Conservation (phyloP, 768 basidiomycete species). For the Boletus patriciae region DNA sequence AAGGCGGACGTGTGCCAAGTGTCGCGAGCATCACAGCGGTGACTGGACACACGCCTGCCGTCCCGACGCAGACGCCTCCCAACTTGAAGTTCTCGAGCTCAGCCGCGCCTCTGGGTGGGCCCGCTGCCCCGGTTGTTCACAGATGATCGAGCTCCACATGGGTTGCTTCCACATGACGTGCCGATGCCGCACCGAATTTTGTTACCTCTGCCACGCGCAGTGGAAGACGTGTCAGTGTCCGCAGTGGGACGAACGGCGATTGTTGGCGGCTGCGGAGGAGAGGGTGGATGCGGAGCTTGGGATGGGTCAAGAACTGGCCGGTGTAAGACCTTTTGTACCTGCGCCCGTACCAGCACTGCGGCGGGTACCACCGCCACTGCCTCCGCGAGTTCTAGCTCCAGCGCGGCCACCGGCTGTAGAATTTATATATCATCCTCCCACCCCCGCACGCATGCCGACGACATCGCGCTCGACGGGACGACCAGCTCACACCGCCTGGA, state of each 20-base stretch:
- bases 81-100: slow-evolving; percentile 31
- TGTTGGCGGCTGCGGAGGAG: slow-evolving; percentile 42
- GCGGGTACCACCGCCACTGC: not conserved
- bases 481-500: not conserved
- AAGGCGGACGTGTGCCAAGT: slow-evolving; percentile 26
- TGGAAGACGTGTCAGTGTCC: slow-evolving; percentile 69
- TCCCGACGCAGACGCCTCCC: slow-evolving; percentile 24
- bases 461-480: not conserved
- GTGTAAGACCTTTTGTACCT: not conserved
- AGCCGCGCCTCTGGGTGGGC: slow-evolving; percentile 34
- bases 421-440: not conserved
- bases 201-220: slow-evolving; percentile 47
- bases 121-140: slow-evolving; percentile 40
- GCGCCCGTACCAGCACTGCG: not conserved
- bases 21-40: slow-evolving; percentile 25
- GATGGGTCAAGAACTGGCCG: slow-evolving; percentile 18
- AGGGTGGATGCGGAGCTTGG: slow-evolving; percentile 43
- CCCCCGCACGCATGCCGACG: slow-evolving; percentile 2
- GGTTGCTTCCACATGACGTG: slow-evolving; percentile 46
- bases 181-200: slow-evolving; percentile 39
- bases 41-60: slow-evolving; percentile 28
- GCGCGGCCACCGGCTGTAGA: not conserved
- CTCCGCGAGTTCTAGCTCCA: not conserved
- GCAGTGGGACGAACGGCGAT: slow-evolving; percentile 60
- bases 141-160: slow-evolving; percentile 37